Evolutionary conservation across 345 rosid species (phyloP), one percentile per base, ranked within the genome.

Genomic region (Barbarea vulgaris): DNA sequence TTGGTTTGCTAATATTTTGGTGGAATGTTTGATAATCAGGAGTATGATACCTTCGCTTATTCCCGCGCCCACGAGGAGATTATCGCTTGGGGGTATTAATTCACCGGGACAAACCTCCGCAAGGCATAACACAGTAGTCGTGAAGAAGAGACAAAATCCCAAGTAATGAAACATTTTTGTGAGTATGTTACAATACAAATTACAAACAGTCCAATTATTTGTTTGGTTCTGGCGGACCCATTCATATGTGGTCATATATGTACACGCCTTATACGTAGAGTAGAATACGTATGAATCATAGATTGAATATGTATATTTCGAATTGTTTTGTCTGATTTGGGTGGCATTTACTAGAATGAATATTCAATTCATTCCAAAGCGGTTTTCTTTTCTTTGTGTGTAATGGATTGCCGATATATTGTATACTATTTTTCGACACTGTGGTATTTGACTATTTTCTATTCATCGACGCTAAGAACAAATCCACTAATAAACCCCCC

Each of bases 11-110:
- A 18, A 57, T 18, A 5, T 22, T 8, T 12, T 0, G 3, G 42
- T 64, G 52, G 1, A 30, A 30, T 69, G 42, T 34, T 48, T 56
- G 58, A 31, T 61, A 48, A 36, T 55, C 74, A 90, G 96, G 97
- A 91, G 96, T 64, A 51, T 83, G 77, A 86, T 89, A 77, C 99
- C 97, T 57, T 83, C 96, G 31, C 73, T 86, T 39, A 85, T 86
- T 64, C 93, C 90, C 21, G 80, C 90, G 10, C 89, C 91, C 3
- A 62, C 88, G 24, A 82, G 86, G 85, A 95, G 79, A 81, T 31
- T 53, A 54, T 69, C 87, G 12, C 56, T 71, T 56, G 81, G 77
- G 1, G 67, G 68, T 30, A 67, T 15, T n/a, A 76, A 5, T 44
- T 47, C 72, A 64, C 77, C 61, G 21, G 81, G 67, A 71, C 81